Evolutionary conservation across 2,329 filamentous ascomycete genomes (phyloP).

Genomic region (Alternaria longipes): DNA sequence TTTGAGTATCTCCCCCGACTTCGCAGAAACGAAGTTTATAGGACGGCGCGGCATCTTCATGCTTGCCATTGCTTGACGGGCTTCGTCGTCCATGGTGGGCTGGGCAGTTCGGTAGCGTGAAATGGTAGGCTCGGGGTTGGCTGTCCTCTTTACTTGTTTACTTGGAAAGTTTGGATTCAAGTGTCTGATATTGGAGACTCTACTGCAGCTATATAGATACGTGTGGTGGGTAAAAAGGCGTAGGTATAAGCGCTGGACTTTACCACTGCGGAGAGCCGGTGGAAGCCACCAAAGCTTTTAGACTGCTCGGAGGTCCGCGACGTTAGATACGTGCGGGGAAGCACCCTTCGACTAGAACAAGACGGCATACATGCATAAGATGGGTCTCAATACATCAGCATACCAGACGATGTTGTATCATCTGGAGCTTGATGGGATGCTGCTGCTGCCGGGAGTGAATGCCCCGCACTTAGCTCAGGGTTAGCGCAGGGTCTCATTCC

Average conservation of each 20-base stretch:
- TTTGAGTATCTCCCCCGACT: conserved; percentile 59
- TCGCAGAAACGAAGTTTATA: conserved; percentile 60
- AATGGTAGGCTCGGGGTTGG: not conserved
- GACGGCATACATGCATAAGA: not conserved
- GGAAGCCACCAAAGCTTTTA: conserved; percentile 9
- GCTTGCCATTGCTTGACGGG: conserved; percentile 40
- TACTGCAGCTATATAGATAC: not conserved
- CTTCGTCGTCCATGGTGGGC: conserved; percentile 48
- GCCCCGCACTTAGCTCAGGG: conserved; percentile 13
- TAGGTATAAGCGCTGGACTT: conserved; percentile 14
- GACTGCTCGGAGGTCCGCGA: not conserved
- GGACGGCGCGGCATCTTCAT: conserved; percentile 55
- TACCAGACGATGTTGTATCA: not conserved
- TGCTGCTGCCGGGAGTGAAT: not conserved
- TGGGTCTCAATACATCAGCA: not conserved
- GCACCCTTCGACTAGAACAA: not conserved
- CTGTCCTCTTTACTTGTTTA: not conserved
- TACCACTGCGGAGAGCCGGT: conserved; percentile 40
- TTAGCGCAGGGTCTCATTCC: conserved; percentile 25
- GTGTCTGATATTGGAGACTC: not conserved
- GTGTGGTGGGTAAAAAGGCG: not conserved
- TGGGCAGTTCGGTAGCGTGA: not conserved
- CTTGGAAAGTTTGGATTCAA: not conserved
- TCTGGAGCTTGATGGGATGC: not conserved
- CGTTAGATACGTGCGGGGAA: not conserved